phyloP scores from a whole-genome alignment of 1,139 yeast genomes.

The Kurtzmaniella natalensis region DNA sequence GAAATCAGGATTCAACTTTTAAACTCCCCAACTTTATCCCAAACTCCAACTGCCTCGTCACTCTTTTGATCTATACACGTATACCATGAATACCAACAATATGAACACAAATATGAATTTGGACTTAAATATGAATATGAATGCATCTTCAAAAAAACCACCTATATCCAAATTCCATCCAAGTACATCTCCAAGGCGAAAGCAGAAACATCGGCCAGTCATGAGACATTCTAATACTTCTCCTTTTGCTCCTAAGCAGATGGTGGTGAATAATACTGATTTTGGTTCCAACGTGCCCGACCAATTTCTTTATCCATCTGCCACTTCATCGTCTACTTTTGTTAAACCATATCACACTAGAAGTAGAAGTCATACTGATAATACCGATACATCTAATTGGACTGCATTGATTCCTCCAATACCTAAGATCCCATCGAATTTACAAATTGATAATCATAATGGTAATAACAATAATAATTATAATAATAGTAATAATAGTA shows the following conservation, averaged over 20 bases:
- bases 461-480: too few relatives aligned
- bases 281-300: too few relatives aligned
- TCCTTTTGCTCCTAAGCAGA: conserved; percentile 8
- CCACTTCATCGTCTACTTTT: too few relatives aligned
- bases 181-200: neutral
- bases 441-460: too few relatives aligned
- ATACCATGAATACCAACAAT: neutral
- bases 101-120: too few relatives aligned
- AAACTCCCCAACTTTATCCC: too few relatives aligned
- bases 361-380: conserved; percentile 9
- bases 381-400: conserved; percentile 11
- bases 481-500: too few relatives aligned
- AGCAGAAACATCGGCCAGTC: conserved; percentile 7
- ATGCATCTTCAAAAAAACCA: conserved; percentile 2
- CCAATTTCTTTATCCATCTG: too few relatives aligned
- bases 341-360: conserved; percentile 8
- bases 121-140: neutral
- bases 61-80: conserved; percentile 9
- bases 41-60: conserved; percentile 14
- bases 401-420: conserved; percentile 15
- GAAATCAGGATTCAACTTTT: too few relatives aligned
- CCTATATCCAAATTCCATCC: neutral
- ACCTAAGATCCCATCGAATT: conserved; percentile 10
- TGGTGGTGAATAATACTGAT: too few relatives aligned
- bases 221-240: conserved; percentile 7